Evolutionary conservation across 768 basidiomycete genomes (phyloP), one percentile per base, ranked within the genome.

Genomic region (Macrolepiota dolichaula): DNA sequence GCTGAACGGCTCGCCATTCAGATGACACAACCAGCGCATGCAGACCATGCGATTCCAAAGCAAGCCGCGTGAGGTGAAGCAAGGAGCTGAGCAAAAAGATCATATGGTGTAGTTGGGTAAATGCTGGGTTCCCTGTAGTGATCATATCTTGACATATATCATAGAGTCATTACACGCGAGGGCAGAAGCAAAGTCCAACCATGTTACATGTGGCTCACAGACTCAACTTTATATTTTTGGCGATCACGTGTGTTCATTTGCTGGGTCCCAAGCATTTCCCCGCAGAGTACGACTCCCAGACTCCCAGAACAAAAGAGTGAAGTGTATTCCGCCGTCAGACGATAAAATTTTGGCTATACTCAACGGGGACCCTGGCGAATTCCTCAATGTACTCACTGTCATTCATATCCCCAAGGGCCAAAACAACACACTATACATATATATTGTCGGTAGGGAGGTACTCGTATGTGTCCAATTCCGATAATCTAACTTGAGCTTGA

Each of bases 1-100:
- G 12, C 25, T 22, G 22, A 5, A 24, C 47, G 24, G 7, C 47
- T 49, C 24, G 22, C 24, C 22, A 22, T 11, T 38, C 59, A 53
- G 51, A 29, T 60, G 59, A 52, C 59, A 35, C n/a, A 5, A 24
- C 12, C 59, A 52, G 51, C n/a, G n/a, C 51, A 54, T 46, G 59
- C 22, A 46, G n/a, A 32, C 24, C 51, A 10, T 44, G 22, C 22
- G n/a, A 38, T 17, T 35, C 37, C 42, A 22, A 46, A 29, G 22
- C 19, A 53, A 42, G 40, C 19, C 19, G 22, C 17, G 49, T 51
- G 50, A 32, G 49, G 50, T 40, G 50, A 51, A 42, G 12, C 37
- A 46, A 25, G 24, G 32, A 22, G 19, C 29, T 12, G 36, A 38
- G 15, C 42, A 44, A 17, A n/a, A 44, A 36, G 11, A 53, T 32